Conservation (phyloP, 768 basidiomycete genomes). For the Trametes sanguinea region DNA sequence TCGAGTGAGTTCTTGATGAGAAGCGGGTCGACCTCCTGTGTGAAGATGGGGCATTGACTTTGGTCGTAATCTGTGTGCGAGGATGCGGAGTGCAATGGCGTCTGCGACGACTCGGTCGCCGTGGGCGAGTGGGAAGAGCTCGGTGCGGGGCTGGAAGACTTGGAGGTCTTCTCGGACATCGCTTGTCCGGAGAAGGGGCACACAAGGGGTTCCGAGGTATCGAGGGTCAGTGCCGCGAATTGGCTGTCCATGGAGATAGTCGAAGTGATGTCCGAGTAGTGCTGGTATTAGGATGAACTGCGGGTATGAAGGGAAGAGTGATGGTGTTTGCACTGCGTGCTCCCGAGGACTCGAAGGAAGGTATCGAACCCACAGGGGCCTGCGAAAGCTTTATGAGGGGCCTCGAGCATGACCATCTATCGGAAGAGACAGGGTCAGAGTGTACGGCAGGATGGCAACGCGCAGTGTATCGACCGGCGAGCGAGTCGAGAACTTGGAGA, state of each 20-base stretch:
- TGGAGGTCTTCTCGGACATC: conserved; percentile 4
- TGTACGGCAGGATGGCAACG: conserved; percentile 19
- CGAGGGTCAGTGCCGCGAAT: conserved; percentile 11
- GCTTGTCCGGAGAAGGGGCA: conserved; percentile 23
- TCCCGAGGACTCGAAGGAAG: neutral
- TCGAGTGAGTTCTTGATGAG: conserved; percentile 37
- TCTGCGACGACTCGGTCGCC: conserved; percentile 17
- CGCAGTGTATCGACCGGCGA: conserved; percentile 10
- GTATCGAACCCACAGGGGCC: neutral
- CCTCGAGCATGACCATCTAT: conserved; percentile 12
- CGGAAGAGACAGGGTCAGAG: conserved; percentile 22
- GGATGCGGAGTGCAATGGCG: conserved; percentile 17
- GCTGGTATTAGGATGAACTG: neutral
- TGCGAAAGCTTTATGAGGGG: conserved; percentile 16
- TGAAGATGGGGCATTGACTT: conserved; percentile 24
- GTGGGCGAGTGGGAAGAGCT: conserved; percentile 18
- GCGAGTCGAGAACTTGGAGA: conserved; percentile 20
- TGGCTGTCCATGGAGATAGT: conserved; percentile 12
- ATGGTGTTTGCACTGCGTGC: neutral
- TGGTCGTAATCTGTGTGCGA: conserved; percentile 15
- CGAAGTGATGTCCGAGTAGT: neutral
- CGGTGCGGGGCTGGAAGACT: conserved; percentile 7
- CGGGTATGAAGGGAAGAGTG: conserved; percentile 9
- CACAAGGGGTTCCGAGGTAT: conserved; percentile 13
- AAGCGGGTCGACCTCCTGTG: conserved; percentile 31